phyloP scores from a whole-genome alignment of 306 rosid genomes.

The Quercus berberidifolia region DNA sequence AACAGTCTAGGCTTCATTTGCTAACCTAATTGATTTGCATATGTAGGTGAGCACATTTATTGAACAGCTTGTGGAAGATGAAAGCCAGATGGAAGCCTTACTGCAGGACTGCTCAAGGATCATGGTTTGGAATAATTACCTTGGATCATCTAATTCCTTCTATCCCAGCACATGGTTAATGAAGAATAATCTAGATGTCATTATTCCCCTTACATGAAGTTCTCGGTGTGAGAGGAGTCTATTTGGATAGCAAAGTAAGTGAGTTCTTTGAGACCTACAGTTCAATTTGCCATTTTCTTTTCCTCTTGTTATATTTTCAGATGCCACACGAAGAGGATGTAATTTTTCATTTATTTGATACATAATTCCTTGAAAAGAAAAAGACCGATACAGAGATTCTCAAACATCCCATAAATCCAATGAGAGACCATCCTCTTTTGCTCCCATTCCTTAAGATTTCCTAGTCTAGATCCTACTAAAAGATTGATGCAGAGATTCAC shows the following conservation, averaged over 20 bases:
- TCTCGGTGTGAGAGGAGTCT: slow-evolving; percentile 25
- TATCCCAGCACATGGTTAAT: slow-evolving; percentile 64
- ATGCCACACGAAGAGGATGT: not conserved
- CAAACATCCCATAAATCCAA: not conserved
- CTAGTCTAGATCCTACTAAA: too few species aligned
- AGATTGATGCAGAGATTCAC: too few species aligned
- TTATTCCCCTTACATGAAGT: slow-evolving; percentile 40
- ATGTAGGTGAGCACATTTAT: slow-evolving; percentile 77
- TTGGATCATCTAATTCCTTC: slow-evolving; percentile 36
- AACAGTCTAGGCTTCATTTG: not conserved
- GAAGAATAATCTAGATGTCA: slow-evolving; percentile 55
- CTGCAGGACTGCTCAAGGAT: slow-evolving; percentile 57
- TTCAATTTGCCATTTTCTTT: slow-evolving; percentile 8
- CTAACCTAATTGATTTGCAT: slow-evolving; percentile 22
- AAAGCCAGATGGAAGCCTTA: slow-evolving; percentile 89
- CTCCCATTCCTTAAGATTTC: too few species aligned
- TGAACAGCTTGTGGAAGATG: slow-evolving; percentile 83
- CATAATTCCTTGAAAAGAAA: not conserved
- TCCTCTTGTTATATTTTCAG: not conserved
- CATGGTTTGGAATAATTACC: slow-evolving; percentile 72
- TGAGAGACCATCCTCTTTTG: too few species aligned
- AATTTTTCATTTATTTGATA: not conserved
- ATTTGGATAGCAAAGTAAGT: slow-evolving; percentile 17
- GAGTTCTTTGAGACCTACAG: not conserved
- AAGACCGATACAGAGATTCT: not conserved